Evolutionary conservation across 768 basidiomycete genomes (phyloP), one percentile per base, ranked within the genome.

Genomic region (Leccinum subgranulosum): DNA sequence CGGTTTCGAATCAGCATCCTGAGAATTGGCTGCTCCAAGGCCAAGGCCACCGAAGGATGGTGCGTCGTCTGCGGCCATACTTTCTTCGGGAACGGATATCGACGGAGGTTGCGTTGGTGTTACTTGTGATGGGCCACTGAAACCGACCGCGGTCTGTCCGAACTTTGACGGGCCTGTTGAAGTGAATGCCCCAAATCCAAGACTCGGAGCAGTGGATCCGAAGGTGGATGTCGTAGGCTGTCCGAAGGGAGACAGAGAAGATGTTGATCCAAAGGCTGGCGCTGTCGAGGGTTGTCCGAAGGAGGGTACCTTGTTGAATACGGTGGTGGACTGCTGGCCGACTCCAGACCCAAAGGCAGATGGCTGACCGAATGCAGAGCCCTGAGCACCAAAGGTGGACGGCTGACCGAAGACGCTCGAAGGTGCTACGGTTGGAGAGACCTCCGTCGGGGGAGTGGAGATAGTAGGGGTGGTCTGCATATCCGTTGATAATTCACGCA

Each of bases 391-490:
- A 59, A 75, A 63, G 11, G 69, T 62, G 4, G 73, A 61, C 23
- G 71, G 43, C 53, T 71, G 73, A 21, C 77, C 72, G 59, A 78
- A 78, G 9, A 68, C 66, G 54, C 77, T 46, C 10, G 72, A 52
- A 4, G 71, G 53, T 14, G 63, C 64, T 28, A 66, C 73, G 58
- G 75, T 76, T 11, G 62, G 52, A n/a, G 69, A 56, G 25, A 59
- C 51, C 51, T 65, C 58, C 36, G 69, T 54, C n/a, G 58, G 57
- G 11, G 49, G 49, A 48, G 66, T 55, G 17, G 53, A 63, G 36
- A 61, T 55, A 10, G 55, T 54, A 28, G 70, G 72, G 25, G 64
- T 69, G 1, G 56, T 66, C 52, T 64, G 64, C 72, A 72, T 72
- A 36, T 72, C 72, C 14, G 69, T 60, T 29, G 70, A 72, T 11